Base-by-base conservation (phyloP, 495 filamentous ascomycete species). In the Hypoxylon lenormandii region DNA sequence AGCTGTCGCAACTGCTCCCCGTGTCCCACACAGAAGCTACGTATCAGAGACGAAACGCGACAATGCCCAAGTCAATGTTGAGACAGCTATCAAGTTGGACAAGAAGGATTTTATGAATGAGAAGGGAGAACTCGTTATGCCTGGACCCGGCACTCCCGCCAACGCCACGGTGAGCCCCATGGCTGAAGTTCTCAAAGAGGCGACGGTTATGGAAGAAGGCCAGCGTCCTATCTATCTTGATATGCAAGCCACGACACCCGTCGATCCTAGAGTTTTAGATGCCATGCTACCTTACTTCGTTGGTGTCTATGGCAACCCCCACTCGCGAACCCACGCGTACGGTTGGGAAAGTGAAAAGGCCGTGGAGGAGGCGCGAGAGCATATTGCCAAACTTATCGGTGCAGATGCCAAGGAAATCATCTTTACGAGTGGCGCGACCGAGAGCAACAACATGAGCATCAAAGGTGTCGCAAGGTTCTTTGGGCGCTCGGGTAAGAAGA, bases 381-480 rank as follows among this genome's bases (percentile, higher is more conserved):
- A 97, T 72, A 84, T 97, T 62, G 95, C 95, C 6, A 85, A 85
- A 18, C 82, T 98, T 40, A 93, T 98, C 60, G 95, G 96, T 26
- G 96, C 95, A 12, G 92, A 98, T 74, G 83, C 95, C 5, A 98
- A 98, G 79, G 95, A 98, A 73, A 98, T 98, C 64, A 95, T 98
- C 74, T 98, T 97, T 80, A 98, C 95, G 5, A 97, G 93, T 68
- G 95, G 95, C 58, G 95, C 95, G 16, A 98, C 95, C 0, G 95
- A 98, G 83, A 97, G 93, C 76, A 98, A 98, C 82, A 98, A 98
- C 73, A 98, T 98, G 95, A 96, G 91, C 75, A 91, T 98, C 83
- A 98, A 98, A 80, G 95, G 95, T 56, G 95, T 98, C 21, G 94
- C 95, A 8, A 83, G 94, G 22, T 98, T 98, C 80, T 97, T 97